Evolutionary conservation across 164 flowering plant genomes (phyloP), one percentile per base, ranked within the genome.

Genomic region (Annona squamosa): DNA sequence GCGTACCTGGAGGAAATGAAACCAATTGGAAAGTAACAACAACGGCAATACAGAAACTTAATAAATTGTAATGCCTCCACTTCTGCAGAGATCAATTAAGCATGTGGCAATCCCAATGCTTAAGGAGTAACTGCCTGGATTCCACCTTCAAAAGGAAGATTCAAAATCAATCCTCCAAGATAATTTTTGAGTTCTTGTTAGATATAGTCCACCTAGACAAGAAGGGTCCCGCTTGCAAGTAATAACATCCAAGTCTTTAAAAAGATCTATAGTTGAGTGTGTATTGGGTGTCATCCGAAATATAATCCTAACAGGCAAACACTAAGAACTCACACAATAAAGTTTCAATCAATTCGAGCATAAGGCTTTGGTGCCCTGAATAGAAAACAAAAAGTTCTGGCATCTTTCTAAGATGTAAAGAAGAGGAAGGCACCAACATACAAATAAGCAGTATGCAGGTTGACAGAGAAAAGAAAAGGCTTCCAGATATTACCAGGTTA

Each of bases 1-100:
- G 92, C 87, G 52, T 85, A 85, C 74, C 90, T 87, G 76, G 56
- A 72, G 16, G 4, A 1, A 48, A 2, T 9, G 10, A 66, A 9
- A 4, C 45, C 37, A 26, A 26, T 26, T 26, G 37, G 1, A 56
- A 13, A 26, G 37, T 26, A 26, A 26, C 37, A 26, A 52, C 59
- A 7, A 52, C 9, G 13, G 2, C 17, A 52, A 52, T 52, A 12
- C 13, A 2, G 10, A 9, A 52, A 52, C 13, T 52, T 9, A 52
- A 52, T 9, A 9, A 52, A 52, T 9, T 52, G 13, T 52, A 16
- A 52, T 52, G 59, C 9, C 13, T 52, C 13, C 13, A 0, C 59
- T 52, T 52, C 13, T 16, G 13, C 13, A 16, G 59, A 52, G 13
- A 16, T 52, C 59, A 52, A 9, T 16, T 16, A 52, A 10, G 2